phyloP scores from a whole-genome alignment of 2,329 filamentous ascomycete species.

The Colletotrichum sp. region DNA sequence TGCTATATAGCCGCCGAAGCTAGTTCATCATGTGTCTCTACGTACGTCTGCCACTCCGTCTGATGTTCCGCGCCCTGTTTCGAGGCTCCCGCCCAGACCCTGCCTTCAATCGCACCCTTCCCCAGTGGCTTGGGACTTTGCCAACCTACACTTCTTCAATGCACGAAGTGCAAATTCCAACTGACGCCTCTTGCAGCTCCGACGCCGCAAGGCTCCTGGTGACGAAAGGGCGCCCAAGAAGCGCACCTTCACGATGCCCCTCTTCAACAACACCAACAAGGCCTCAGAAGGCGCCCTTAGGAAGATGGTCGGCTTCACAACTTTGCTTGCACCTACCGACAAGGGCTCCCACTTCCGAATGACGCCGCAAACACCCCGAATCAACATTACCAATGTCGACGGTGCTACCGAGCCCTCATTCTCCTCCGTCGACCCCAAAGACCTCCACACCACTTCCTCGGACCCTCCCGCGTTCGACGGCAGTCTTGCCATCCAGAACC shows the following conservation, averaged over 20 bases:
- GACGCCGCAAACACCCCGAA: slow-evolving; percentile 13
- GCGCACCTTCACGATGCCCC: slow-evolving; percentile 42
- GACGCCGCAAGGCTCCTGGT: slow-evolving; percentile 9
- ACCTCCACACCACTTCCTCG: background rate
- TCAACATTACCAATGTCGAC: slow-evolving; percentile 23
- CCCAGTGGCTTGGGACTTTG: background rate
- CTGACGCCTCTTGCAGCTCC: slow-evolving; percentile 8
- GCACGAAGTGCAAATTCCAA: background rate
- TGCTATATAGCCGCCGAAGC: background rate
- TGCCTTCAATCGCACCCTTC: background rate
- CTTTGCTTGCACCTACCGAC: slow-evolving; percentile 32
- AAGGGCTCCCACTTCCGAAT: slow-evolving; percentile 30
- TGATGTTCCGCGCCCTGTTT: background rate
- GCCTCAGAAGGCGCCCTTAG: slow-evolving; percentile 31
- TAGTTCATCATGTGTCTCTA: slow-evolving; percentile 15
- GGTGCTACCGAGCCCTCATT: slow-evolving; percentile 9
- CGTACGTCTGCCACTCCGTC: slow-evolving; percentile 8
- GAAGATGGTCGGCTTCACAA: slow-evolving; percentile 37
- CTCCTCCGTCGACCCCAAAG: slow-evolving; percentile 15
- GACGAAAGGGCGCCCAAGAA: slow-evolving; percentile 24
- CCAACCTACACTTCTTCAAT: background rate
- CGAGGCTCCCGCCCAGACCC: background rate
- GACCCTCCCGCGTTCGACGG: slow-evolving; percentile 41
- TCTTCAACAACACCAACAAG: slow-evolving; percentile 41
- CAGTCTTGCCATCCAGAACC: slow-evolving; percentile 52